Percentiles rank a stretch among this genome's conserved stretches.
phyloP scores from a whole-genome alignment of 2,329 filamentous ascomycete species.

The Cordyceps tenuipes region DNA sequence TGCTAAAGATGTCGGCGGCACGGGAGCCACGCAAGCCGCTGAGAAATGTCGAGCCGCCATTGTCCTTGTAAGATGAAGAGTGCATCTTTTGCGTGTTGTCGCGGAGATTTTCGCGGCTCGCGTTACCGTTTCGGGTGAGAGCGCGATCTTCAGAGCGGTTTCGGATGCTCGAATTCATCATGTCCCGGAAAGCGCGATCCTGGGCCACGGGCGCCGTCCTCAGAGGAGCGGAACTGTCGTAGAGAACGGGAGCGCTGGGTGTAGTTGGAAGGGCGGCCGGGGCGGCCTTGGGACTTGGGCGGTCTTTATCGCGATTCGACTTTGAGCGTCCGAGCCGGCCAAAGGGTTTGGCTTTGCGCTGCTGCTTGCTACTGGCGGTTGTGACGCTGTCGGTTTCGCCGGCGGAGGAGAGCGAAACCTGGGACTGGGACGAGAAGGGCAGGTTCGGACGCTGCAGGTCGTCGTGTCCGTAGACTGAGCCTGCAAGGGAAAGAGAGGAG shows the following conservation, averaged over 20 bases:
- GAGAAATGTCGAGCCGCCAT: conserved; percentile 57
- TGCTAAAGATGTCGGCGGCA: conserved; percentile 73
- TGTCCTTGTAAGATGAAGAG: conserved; percentile 50
- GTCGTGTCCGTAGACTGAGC: conserved; percentile 23
- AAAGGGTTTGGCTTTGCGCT: conserved; percentile 48
- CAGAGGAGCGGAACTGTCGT: conserved; percentile 29
- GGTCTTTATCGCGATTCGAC: conserved; percentile 45
- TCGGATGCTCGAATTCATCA: conserved; percentile 56
- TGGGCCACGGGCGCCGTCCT: conserved; percentile 56
- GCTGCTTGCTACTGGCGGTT: conserved; percentile 35
- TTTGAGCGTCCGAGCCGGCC: conserved; percentile 42
- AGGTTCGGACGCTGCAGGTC: conserved; percentile 16
- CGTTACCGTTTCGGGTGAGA: conserved; percentile 33
- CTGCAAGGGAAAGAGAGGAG: conserved; percentile 15
- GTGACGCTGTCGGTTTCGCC: conserved; percentile 35
- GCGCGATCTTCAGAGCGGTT: conserved; percentile 68
- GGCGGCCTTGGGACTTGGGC: conserved; percentile 30
- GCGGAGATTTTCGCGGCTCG: conserved; percentile 34
- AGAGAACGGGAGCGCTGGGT: conserved; percentile 20
- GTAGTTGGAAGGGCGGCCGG: conserved; percentile 18
- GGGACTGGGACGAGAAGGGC: conserved; percentile 40
- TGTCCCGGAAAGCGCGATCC: conserved; percentile 60
- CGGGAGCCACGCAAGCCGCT: conserved; percentile 66
- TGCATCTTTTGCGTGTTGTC: conserved; percentile 29
- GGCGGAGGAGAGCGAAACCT: conserved; percentile 43